Evolutionary conservation across 108 stramenopile species (phyloP), one percentile per base, ranked within the genome.

Genomic region (Nitzschia inconspicua): DNA sequence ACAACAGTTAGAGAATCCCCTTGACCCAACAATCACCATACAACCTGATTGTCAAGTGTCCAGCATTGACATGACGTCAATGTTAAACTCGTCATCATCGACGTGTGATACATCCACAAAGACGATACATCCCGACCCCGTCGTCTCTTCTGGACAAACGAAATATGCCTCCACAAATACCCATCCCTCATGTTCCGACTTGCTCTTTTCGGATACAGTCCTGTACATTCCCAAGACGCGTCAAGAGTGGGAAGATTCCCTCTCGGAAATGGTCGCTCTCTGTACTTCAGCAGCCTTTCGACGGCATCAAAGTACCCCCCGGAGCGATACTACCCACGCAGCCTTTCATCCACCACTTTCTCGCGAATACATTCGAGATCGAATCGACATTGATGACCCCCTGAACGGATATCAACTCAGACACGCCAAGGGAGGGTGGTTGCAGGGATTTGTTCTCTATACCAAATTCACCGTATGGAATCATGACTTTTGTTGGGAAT

Each of bases 391-490:
- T 65, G 86, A 88, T 60, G 86, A 88, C 67, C 86, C 86, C 1
- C 57, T 84, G 44, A n/a, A 55, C 7, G 86, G 86, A n/a, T 80
- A 70, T 31, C 80, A 84, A 44, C 44, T 88, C 18, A 66, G 86
- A 32, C 80, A 88, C 31, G 57, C 59, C 0, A 44, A 24, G 10
- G 76, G 68, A 28, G 86, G 86, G 39, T 88, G 82, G 80, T 40
- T 88, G 35, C 86, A 84, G 63, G 86, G 86, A 18, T 88, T 84
- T 60, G 34, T 78, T 27, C 18, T 82, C 55, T 70, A 36, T 54
- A 88, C 86, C 41, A 84, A 78, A 34, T 84, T 88, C 53, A 84
- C 82, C 23, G 72, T 74, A n/a, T 88, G 86, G 86, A 76, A 74
- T 14, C 74, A 76, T 56, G 72, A 74, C 35, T 88, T 84, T 61